These are phyloP conservation scores for Nicotiana obtusifolia DNA, from an alignment of 257 asterid species.

Conservation along the genomic window DNA sequence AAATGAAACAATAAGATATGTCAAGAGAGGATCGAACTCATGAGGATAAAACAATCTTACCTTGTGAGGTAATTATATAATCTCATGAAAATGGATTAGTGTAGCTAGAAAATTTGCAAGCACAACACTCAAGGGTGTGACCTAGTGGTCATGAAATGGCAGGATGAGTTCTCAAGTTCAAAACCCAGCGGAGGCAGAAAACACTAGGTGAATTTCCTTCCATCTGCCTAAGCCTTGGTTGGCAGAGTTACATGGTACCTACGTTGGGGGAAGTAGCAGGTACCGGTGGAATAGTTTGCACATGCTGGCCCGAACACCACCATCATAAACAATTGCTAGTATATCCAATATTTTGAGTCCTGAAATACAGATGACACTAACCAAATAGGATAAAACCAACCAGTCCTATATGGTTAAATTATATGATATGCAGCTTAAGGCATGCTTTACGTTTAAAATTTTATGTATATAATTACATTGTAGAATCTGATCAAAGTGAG, in stretches of 20 bases:
- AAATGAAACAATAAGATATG: background rate
- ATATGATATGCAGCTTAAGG: background rate
- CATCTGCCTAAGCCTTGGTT: no score
- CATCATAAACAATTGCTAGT: background rate
- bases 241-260: no score
- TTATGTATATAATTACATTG: background rate
- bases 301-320: background rate
- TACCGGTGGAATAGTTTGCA: no score
- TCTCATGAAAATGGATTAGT: background rate
- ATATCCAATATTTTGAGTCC: background rate
- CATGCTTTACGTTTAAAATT: background rate
- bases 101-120: background rate
- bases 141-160: no score
- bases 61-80: background rate
- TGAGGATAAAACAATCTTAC: background rate
- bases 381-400: background rate
- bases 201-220: no score
- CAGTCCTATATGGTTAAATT: background rate
- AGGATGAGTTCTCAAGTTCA: no score
- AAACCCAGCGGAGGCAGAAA: no score
- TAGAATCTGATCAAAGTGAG: background rate
- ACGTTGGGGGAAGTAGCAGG: no score
- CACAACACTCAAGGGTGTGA: background rate
- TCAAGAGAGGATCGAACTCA: background rate
- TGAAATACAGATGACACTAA: background rate